Base-by-base conservation (phyloP, 352 stramenopile species). In the Detonula confervacea region DNA sequence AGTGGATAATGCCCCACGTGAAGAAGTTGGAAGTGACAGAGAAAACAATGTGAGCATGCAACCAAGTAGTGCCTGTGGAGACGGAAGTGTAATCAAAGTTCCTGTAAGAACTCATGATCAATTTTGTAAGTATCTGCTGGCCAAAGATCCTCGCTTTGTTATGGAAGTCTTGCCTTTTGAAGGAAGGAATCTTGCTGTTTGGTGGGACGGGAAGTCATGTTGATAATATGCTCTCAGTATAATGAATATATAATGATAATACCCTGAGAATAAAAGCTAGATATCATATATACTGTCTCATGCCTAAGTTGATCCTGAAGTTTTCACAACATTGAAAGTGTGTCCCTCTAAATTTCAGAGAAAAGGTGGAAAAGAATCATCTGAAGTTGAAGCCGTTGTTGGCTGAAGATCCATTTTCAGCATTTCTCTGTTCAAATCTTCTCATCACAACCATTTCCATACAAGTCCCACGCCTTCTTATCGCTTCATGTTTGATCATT, bases 21-120 rank as follows among this genome's bases (percentile, higher is more conserved):
- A 71, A 55, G 18, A 14, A 8, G 18, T 27, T 29, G 33, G 2
- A 33, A 6, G 25, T 16, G 5, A 47, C 24, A 29, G 46, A 4
- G 12, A 18, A 24, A 33, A 4, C 14, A 29, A 49, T 16, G 18
- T 12, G 12, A 42, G 35, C 35, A 42, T 42, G 35, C 12, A 5
- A 12, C 12, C 35, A 12, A 12, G 5, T 42, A 12, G 5, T 5
- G 35, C 35, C 35, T 12, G 12, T 12, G 35, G 35, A 42, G 35
- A 42, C 5, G 35, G 5, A 67, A 64, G 9, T n/a, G 39, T 16
- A 54, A 84, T 59, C 39, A 54, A 16, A 33, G 54, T 87, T 54
- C 72, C 52, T 25, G 81, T 88, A 29, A 74, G 81, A 30, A 74
- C 67, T 24, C 77, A 88, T 67, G 81, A 85, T n/a, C 81, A 88